Base-by-base conservation (phyloP, 2,329 filamentous ascomycete species). In the Cucurbitaria berberidis region DNA sequence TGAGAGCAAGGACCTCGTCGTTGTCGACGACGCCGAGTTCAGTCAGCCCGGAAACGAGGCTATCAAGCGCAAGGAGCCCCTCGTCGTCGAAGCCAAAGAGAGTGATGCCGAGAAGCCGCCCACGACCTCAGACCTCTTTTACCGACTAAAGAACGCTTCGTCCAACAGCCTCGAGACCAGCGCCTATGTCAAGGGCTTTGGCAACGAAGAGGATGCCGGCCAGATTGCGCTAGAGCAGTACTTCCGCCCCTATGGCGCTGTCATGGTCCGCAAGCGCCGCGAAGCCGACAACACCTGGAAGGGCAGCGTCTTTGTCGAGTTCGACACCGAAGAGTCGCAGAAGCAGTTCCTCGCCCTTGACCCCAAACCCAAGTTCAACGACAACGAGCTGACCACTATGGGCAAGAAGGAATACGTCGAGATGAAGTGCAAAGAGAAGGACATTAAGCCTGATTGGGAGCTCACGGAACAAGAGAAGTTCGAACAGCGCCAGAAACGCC, bases 181-280 rank as follows among this genome's bases (percentile, higher is more conserved):
- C 67, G 84, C 96, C 71, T 99, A 99, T 76, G 91, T 85, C 66
- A 99, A 98, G 82, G 93, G 93, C 44, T 99, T 99, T 68, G 92
- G 92, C 39, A 85, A 89, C 39, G 93, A 96, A 77, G 82, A 84
- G n/a, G 82, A 88, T 10, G 88, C 86, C 56, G 93, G 92, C 24
- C 95, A 98, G 77, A 91, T 96, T 74, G 91, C 97, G 60, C 88
- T 99, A 51, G 95, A 99, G 80, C 87, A 87, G 56, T 97, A 96
- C 81, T 96, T 98, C 75, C 82, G 87, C 50, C 84, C 88, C 53
- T 93, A 87, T 73, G 93, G 93, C 41, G 83, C 89, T 27, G 85
- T 91, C 66, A 85, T 88, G 41, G 88, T 99, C 57, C 93, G 93
- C 70, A 89, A 99, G 59, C 91, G 96, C 64, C 91, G 95, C 43